Conservation (phyloP, 495 filamentous ascomycete genomes). For the Thermothielavioides terrestris region DNA sequence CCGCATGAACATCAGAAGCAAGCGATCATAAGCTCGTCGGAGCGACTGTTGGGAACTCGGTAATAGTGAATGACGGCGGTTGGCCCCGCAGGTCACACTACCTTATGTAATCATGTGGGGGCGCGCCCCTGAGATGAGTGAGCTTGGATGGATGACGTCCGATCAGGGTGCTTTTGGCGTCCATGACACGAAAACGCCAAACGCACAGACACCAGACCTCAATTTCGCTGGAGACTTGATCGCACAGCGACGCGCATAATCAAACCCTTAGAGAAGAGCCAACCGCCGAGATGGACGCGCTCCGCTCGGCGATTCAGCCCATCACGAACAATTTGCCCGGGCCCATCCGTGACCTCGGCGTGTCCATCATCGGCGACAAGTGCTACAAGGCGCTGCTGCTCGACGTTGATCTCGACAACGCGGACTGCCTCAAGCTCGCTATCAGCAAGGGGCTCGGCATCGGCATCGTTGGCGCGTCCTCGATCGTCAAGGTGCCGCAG, state of each 20-base stretch:
- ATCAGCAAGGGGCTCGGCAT: slow-evolving; percentile 89
- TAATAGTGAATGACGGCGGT: too few relatives aligned
- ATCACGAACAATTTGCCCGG: slow-evolving; percentile 70
- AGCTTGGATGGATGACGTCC: slow-evolving; percentile 4
- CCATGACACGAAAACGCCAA: background rate
- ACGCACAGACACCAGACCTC: background rate
- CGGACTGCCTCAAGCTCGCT: slow-evolving; percentile 72
- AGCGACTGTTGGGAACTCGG: too few relatives aligned
- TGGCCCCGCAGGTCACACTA: too few relatives aligned
- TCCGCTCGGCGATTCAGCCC: slow-evolving; percentile 63
- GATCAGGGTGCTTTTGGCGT: background rate
- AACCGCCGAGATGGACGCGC: slow-evolving; percentile 37
- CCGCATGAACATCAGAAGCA: too few relatives aligned
- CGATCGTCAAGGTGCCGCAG: slow-evolving; percentile 92
- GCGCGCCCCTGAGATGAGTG: background rate
- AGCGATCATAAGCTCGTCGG: too few relatives aligned
- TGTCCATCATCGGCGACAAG: slow-evolving; percentile 66
- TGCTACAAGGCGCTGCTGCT: slow-evolving; percentile 81
- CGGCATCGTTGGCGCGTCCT: slow-evolving; percentile 78
- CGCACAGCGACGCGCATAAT: background rate
- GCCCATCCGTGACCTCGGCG: slow-evolving; percentile 64
- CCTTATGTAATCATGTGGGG: background rate
- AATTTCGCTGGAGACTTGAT: background rate
- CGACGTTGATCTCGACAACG: slow-evolving; percentile 63
- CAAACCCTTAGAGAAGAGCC: background rate